Percentiles rank a stretch among this genome's conserved stretches.
These are phyloP conservation scores for Brettanomyces nanus DNA, from an alignment of 805 yeast genomes.

Conservation along the genomic window DNA sequence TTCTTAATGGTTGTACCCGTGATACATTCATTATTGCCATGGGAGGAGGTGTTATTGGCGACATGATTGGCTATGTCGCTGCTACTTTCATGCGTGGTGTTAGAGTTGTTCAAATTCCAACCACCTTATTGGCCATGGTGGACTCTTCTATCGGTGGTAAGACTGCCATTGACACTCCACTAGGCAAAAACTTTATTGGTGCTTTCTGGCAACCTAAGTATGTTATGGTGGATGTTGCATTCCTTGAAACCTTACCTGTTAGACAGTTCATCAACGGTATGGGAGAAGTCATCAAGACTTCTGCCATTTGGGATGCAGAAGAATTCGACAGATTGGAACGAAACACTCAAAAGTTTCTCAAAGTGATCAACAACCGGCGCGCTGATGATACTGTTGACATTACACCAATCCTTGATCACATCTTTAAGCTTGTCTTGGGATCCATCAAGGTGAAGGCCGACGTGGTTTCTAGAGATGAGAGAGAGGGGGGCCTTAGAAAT, in stretches of 20 bases:
- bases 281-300: conserved; percentile 97
- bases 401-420: conserved; percentile 59
- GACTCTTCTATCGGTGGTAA: conserved; percentile 98
- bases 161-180: conserved; percentile 94
- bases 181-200: conserved; percentile 93
- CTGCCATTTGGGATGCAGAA: conserved; percentile 91
- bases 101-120: conserved; percentile 87
- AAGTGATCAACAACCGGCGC: conserved; percentile 44
- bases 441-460: conserved; percentile 88
- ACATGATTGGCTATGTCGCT: conserved; percentile 98
- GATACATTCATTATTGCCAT: conserved; percentile 91
- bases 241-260: conserved; percentile 80
- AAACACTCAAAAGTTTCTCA: conserved; percentile 61
- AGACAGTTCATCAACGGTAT: conserved; percentile 96
- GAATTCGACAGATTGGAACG: conserved; percentile 83
- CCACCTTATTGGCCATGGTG: conserved; percentile 92
- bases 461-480: conserved; percentile 89
- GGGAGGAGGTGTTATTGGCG: conserved; percentile 99
- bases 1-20: conserved; percentile 82
- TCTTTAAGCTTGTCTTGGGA: conserved; percentile 71
- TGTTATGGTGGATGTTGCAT: conserved; percentile 80
- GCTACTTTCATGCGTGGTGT: conserved; percentile 99
- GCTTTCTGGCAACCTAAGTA: conserved; percentile 95
- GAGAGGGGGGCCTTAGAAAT: conserved; percentile 91
- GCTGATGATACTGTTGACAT: conserved; percentile 50